phyloP scores from a whole-genome alignment of 1,284 basidiomycete species.

The Trichosporon asahii region DNA sequence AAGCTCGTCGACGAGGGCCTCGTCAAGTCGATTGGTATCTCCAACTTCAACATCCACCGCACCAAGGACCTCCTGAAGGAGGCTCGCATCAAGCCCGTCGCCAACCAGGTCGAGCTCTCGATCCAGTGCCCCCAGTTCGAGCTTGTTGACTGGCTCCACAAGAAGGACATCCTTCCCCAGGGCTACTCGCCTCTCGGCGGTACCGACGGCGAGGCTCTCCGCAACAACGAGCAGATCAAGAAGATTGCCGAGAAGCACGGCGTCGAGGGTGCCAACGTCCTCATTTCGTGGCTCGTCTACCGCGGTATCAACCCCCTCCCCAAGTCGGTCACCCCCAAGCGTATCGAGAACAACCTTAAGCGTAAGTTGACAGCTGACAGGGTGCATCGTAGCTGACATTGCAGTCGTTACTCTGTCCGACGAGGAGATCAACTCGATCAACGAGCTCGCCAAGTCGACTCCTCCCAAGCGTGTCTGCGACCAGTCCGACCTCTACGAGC shows the following conservation, averaged over 20 bases:
- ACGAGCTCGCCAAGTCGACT: constrained; percentile 37
- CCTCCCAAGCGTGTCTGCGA: constrained; percentile 48
- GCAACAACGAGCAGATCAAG: constrained; percentile 61
- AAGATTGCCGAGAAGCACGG: constrained; percentile 62
- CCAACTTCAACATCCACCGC: constrained; percentile 65
- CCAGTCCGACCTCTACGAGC: constrained; percentile 36
- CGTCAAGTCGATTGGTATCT: constrained; percentile 64
- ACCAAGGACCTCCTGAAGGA: constrained; percentile 65
- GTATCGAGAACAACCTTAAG: constrained; percentile 51
- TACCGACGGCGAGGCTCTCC: constrained; percentile 64
- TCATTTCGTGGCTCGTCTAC: constrained; percentile 76
- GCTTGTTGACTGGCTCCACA: constrained; percentile 61
- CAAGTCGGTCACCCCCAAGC: constrained; percentile 52
- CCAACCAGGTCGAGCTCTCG: constrained; percentile 75
- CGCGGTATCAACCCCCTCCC: constrained; percentile 60
- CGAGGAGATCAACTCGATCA: constrained; percentile 43
- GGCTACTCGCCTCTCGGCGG: constrained; percentile 76
- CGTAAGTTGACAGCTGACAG: constrained; percentile 25
- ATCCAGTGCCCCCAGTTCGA: constrained; percentile 79
- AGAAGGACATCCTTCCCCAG: constrained; percentile 64
- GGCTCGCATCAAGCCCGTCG: constrained; percentile 59
- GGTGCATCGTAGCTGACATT: not conserved
- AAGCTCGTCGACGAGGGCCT: constrained; percentile 55
- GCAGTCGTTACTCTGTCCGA: constrained; percentile 43
- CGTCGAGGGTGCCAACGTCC: constrained; percentile 71